Conservation (phyloP, 2,329 filamentous ascomycete species). For the Tolypocladium nubicola region DNA sequence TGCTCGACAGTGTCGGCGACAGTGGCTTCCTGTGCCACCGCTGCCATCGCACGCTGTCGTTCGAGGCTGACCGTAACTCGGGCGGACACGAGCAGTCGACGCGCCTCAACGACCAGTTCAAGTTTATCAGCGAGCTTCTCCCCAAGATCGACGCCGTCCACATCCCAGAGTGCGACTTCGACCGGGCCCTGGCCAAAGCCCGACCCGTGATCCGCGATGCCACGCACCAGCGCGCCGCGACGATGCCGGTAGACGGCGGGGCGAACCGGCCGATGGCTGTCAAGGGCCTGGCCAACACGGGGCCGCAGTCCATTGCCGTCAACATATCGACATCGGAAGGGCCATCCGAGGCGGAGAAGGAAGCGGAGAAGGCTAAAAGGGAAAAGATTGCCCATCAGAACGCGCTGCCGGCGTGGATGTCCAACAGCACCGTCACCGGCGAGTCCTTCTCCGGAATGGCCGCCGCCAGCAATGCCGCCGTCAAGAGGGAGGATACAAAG, state of each 20-base stretch:
- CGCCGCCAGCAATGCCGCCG: slow-evolving; percentile 10
- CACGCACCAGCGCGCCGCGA: slow-evolving; percentile 52
- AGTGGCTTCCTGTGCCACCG: slow-evolving; percentile 74
- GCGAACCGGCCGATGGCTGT: slow-evolving; percentile 54
- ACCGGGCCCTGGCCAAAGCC: slow-evolving; percentile 52
- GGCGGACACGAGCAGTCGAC: slow-evolving; percentile 65
- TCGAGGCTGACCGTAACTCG: slow-evolving; percentile 55
- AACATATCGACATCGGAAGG: slow-evolving; percentile 58
- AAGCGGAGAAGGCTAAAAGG: slow-evolving; percentile 52
- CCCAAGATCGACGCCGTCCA: slow-evolving; percentile 65
- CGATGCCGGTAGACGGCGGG: slow-evolving; percentile 43
- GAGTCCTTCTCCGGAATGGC: slow-evolving; percentile 39
- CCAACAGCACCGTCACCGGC: slow-evolving; percentile 57
- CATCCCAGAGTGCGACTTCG: slow-evolving; percentile 66
- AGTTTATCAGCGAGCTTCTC: slow-evolving; percentile 65
- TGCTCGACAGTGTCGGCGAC: slow-evolving; percentile 63
- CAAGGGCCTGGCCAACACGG: slow-evolving; percentile 55
- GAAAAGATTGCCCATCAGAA: slow-evolving; percentile 59
- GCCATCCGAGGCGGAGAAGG: slow-evolving; percentile 55
- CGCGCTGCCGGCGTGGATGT: slow-evolving; percentile 61
- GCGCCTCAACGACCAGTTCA: slow-evolving; percentile 67
- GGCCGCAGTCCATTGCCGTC: slow-evolving; percentile 58
- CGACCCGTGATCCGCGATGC: slow-evolving; percentile 57
- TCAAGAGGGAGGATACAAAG: slow-evolving; percentile 35
- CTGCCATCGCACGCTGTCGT: slow-evolving; percentile 56